Percentiles rank a stretch among this genome's conserved stretches.
Evolutionary conservation across 2,329 filamentous ascomycete genomes (phyloP).

Genomic region (Aspergillus flavus): DNA sequence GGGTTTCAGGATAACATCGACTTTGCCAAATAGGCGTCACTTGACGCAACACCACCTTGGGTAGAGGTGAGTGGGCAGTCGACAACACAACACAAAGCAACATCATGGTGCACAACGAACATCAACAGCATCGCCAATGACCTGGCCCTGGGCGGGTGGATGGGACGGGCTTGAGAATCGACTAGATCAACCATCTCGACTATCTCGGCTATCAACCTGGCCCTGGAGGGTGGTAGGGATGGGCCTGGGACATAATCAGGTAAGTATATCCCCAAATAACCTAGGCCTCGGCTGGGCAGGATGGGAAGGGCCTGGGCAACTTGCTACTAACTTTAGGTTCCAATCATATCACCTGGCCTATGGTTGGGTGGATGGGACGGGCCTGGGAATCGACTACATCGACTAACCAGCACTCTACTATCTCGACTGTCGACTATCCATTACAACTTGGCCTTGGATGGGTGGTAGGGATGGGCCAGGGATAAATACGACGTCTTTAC

Average conservation of each 20-base stretch:
- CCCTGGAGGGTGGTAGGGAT: constrained; percentile 13
- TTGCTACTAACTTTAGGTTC: neutral
- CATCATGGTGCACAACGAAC: neutral
- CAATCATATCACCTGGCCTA: neutral
- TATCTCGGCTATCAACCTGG: neutral
- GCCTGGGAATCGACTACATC: neutral
- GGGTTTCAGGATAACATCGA: neutral
- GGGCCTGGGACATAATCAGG: constrained; percentile 12
- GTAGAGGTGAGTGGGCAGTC: neutral
- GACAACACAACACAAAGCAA: neutral
- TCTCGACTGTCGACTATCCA: no score
- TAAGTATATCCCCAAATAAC: neutral
- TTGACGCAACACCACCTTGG: neutral
- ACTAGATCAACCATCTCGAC: neutral
- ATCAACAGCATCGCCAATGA: neutral
- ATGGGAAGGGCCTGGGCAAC: no score
- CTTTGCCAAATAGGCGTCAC: neutral
- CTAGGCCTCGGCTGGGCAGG: no score
- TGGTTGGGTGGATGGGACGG: neutral
- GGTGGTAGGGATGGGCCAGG: constrained; percentile 18
- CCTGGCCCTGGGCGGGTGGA: constrained; percentile 2
- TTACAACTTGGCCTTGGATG: constrained; percentile 1
- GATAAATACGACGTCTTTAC: neutral
- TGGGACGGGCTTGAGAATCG: neutral
- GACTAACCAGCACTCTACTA: no score